These are phyloP conservation scores for Ophiostoma australiae DNA, from an alignment of 2,329 filamentous ascomycete species.

Conservation along the genomic window DNA sequence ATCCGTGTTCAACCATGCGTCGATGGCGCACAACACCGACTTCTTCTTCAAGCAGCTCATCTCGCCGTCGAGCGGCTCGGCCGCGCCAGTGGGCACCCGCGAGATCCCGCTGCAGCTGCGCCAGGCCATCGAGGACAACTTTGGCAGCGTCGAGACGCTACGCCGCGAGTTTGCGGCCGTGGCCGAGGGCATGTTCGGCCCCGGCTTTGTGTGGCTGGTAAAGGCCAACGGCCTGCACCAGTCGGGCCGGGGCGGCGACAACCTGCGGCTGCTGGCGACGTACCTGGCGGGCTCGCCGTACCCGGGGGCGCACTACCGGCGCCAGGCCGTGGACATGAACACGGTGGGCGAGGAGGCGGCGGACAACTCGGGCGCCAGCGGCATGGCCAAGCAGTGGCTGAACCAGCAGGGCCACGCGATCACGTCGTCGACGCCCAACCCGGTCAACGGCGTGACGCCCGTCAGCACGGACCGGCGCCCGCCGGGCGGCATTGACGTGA, in stretches of 20 bases:
- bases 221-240: slow-evolving; percentile 36
- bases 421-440: slow-evolving; percentile 26
- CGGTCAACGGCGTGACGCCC: slow-evolving; percentile 11
- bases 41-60: slow-evolving; percentile 67
- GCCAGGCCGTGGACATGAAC: slow-evolving; percentile 65
- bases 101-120: slow-evolving; percentile 54
- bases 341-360: slow-evolving; percentile 43
- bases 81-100: slow-evolving; percentile 3
- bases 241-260: slow-evolving; percentile 28
- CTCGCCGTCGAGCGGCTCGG: background rate
- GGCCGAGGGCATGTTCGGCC: slow-evolving; percentile 88
- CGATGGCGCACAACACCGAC: slow-evolving; percentile 88
- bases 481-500: slow-evolving; percentile 63
- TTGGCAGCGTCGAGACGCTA: slow-evolving; percentile 79
- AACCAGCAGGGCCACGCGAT: slow-evolving; percentile 35
- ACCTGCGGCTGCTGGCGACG: slow-evolving; percentile 69
- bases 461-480: slow-evolving; percentile 39
- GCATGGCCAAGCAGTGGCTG: slow-evolving; percentile 37
- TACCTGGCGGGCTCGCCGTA: slow-evolving; percentile 91
- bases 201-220: slow-evolving; percentile 95
- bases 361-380: slow-evolving; percentile 34
- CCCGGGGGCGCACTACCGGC: slow-evolving; percentile 75
- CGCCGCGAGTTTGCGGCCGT: slow-evolving; percentile 73
- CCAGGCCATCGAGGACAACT: slow-evolving; percentile 60
- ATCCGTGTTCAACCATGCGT: slow-evolving; percentile 88